Conservation (phyloP, 495 filamentous ascomycete genomes). For the Glarea lozoyensis region DNA sequence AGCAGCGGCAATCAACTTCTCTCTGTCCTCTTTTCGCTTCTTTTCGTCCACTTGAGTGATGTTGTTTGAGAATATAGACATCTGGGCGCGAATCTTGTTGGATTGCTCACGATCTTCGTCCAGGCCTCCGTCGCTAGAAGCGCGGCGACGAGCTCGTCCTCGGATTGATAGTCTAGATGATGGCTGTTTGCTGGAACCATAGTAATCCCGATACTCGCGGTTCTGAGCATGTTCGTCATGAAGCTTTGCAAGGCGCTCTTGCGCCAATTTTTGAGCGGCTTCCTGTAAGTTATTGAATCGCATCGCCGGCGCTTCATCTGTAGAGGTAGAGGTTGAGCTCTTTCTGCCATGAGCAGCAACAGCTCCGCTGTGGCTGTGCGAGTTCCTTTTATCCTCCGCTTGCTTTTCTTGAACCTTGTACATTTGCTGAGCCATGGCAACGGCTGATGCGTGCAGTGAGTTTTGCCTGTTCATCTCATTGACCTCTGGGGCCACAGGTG, state of each 20-base stretch:
- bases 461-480: conserved; percentile 65
- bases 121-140: conserved; percentile 58
- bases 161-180: conserved; percentile 46
- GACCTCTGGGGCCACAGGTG: conserved; percentile 59
- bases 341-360: conserved; percentile 28
- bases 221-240: conserved; percentile 55
- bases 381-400: conserved; percentile 38
- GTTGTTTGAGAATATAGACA: conserved; percentile 63
- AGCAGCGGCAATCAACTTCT: conserved; percentile 65
- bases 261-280: conserved; percentile 72
- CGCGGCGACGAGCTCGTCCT: conserved; percentile 45
- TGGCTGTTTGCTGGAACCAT: conserved; percentile 42
- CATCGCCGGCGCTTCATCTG: conserved; percentile 15
- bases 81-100: conserved; percentile 67
- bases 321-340: conserved; percentile 18
- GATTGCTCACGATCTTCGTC: conserved; percentile 60
- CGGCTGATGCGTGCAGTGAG: conserved; percentile 67
- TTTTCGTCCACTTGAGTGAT: conserved; percentile 62
- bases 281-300: conserved; percentile 54
- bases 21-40: conserved; percentile 65
- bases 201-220: conserved; percentile 59
- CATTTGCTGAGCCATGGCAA: conserved; percentile 84
- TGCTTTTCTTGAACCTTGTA: conserved; percentile 56
- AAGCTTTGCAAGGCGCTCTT: conserved; percentile 72
- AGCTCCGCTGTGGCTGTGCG: conserved; percentile 21